These are phyloP conservation scores for Starmerella stigmatis DNA, from an alignment of 805 yeast genomes.

Conservation along the genomic window DNA sequence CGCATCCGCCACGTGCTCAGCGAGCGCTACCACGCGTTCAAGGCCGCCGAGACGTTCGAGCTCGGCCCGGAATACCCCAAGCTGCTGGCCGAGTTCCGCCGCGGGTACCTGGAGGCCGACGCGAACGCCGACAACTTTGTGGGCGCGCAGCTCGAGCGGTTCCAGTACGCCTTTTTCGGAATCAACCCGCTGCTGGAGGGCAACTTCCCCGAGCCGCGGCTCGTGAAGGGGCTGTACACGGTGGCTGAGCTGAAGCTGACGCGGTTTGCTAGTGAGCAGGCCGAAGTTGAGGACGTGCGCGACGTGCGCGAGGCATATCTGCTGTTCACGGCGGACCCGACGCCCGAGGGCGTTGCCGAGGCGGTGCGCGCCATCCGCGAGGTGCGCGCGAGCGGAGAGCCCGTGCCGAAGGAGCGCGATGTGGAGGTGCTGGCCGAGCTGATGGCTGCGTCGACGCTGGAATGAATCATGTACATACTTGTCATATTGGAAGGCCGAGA, in stretches of 20 bases:
- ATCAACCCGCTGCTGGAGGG: slow-evolving; percentile 59
- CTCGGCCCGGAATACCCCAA: slow-evolving; percentile 33
- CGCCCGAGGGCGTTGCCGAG: slow-evolving; percentile 34
- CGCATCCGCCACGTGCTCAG: slow-evolving; percentile 76
- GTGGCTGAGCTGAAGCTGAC: slow-evolving; percentile 59
- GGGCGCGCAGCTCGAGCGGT: slow-evolving; percentile 61
- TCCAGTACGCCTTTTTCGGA: slow-evolving; percentile 78
- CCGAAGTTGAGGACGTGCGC: slow-evolving; percentile 19
- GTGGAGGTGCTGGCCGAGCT: slow-evolving; percentile 26
- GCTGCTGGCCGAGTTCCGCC: slow-evolving; percentile 48
- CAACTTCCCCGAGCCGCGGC: slow-evolving; percentile 47
- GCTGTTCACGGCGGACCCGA: slow-evolving; percentile 39
- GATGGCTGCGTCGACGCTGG: slow-evolving; percentile 14
- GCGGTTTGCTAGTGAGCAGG: slow-evolving; percentile 36
- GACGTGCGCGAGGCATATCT: slow-evolving; percentile 41
- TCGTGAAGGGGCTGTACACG: slow-evolving; percentile 55
- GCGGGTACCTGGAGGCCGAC: slow-evolving; percentile 46
- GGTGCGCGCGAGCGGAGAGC: slow-evolving; percentile 35
- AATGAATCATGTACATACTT: too few species aligned
- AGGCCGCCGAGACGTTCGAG: slow-evolving; percentile 42
- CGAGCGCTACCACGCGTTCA: slow-evolving; percentile 69
- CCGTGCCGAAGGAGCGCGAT: slow-evolving; percentile 23
- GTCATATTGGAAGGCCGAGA: too few species aligned
- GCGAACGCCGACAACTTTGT: slow-evolving; percentile 46
- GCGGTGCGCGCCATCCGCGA: slow-evolving; percentile 37